Conservation (phyloP, 202 grass and related monocot species). For the Zizania palustris region DNA sequence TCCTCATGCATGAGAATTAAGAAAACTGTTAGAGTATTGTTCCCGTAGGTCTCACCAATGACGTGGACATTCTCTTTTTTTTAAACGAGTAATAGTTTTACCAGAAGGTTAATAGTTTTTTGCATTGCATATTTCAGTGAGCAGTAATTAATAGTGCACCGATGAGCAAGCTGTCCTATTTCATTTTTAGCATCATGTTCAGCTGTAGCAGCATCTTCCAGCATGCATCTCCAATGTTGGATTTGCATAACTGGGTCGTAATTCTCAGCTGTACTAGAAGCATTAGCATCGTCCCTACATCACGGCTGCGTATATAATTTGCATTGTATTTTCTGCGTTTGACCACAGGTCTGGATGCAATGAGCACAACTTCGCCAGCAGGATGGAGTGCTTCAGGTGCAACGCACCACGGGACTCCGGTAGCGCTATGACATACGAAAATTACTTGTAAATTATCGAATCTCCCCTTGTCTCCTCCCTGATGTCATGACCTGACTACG, state of each 20-base stretch:
- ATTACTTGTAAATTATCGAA: slow-evolving; percentile 61
- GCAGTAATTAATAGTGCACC: too few species aligned
- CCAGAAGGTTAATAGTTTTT: too few species aligned
- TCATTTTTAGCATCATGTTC: not conserved
- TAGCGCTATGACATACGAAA: slow-evolving; percentile 57
- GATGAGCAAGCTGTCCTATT: not conserved
- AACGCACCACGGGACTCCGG: slow-evolving; percentile 83
- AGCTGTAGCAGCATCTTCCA: not conserved
- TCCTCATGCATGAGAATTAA: not conserved
- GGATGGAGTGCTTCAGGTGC: slow-evolving; percentile 95
- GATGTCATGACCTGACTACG: slow-evolving; percentile 13
- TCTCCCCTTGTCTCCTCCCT: not conserved
- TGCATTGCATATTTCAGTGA: too few species aligned
- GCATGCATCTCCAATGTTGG: not conserved
- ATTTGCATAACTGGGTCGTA: too few species aligned
- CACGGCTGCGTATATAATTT: not conserved
- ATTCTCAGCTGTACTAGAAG: too few species aligned
- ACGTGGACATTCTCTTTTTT: too few species aligned
- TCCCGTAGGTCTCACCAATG: not conserved
- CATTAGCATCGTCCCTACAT: too few species aligned
- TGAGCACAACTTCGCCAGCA: slow-evolving; percentile 97
- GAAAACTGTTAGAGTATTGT: not conserved
- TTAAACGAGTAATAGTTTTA: too few species aligned
- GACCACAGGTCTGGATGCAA: slow-evolving; percentile 83
- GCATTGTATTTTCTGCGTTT: not conserved